Base-by-base conservation (phyloP, 805 yeast species). In the Hanseniaspora pseudoguilliermondii region DNA sequence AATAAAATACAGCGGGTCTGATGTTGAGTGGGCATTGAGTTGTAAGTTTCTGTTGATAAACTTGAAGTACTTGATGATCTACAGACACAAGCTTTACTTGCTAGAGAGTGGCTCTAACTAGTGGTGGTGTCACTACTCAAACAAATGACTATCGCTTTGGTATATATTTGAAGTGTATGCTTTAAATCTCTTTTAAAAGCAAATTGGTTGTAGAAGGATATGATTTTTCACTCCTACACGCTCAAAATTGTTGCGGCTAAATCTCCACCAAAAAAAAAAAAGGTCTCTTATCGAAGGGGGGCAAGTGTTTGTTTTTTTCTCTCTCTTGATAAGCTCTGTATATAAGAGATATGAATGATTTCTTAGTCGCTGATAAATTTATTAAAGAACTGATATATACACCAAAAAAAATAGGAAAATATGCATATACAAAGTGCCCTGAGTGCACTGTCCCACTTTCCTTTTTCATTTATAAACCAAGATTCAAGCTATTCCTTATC, bases 11-110 rank as follows among this genome's bases (percentile, higher is more conserved):
- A 18, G 29, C 2, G 40, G 27, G 2, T 78, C 83, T 0, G 83
- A 83, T 65, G 80, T 80, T 47, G 87, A 84, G 59, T 90, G 97
- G 97, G 87, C 96, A 0, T 79, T 83, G 27, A 91, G 95, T 0
- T 89, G 96, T 69, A 84, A 85, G 62, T 85, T 81, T 64, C 71
- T 91, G 13, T 70, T 90, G 49, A 86, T 93, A 0, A 80, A 91
- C 63, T 74, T 81, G 34, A 88, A 87, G 64, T 91, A 96, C 95
- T 75, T 91, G 8, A 54, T 54, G 57, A 40, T 40, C 13, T 47
- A 54, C 29, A 47, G 57, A 41, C 52, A 54, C 29, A 54, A 39
- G 39, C 41, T 54, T 11, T 47, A 32, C 25, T 47, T 25, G 18
- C 29, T 47, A 6, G 43, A 47, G 23, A 25, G 35, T 18, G 40